Conservation (phyloP, 441 rosid species). For the Codiaeum variegatum region DNA sequence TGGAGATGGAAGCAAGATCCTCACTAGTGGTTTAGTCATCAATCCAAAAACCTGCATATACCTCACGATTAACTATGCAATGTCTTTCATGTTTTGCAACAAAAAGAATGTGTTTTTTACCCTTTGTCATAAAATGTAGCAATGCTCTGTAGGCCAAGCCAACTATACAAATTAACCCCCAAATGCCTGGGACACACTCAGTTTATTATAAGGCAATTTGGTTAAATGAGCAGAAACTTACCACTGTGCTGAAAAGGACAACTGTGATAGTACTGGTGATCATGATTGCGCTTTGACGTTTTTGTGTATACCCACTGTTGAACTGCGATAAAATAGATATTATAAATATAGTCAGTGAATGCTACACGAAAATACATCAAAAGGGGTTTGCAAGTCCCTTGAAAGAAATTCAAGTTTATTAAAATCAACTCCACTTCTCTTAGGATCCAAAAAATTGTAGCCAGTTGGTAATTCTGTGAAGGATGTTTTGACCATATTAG, state of each 20-base stretch:
- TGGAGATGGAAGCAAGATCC: conserved; percentile 61
- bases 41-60: conserved; percentile 72
- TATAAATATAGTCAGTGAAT: background rate
- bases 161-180: too few relatives aligned
- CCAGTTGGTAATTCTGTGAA: background rate
- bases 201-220: background rate
- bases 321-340: conserved; percentile 49
- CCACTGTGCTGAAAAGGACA: conserved; percentile 94
- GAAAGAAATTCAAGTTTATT: background rate
- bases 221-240: conserved; percentile 33
- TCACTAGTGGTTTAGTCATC: conserved; percentile 76
- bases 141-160: background rate
- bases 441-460: background rate
- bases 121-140: background rate
- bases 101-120: background rate
- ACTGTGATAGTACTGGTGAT: conserved; percentile 93
- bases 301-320: conserved; percentile 56
- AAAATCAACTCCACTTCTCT: background rate
- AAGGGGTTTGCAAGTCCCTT: background rate
- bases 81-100: background rate
- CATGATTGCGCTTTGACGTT: conserved; percentile 74
- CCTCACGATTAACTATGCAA: background rate
- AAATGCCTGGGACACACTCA: background rate
- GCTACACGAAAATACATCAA: too few relatives aligned
- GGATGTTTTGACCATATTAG: background rate